A percentile compares a stretch with the other conserved stretches of the same genome.
Evolutionary conservation across 176 grass and related monocot species (phyloP).

Genomic region (Musa itinerans): DNA sequence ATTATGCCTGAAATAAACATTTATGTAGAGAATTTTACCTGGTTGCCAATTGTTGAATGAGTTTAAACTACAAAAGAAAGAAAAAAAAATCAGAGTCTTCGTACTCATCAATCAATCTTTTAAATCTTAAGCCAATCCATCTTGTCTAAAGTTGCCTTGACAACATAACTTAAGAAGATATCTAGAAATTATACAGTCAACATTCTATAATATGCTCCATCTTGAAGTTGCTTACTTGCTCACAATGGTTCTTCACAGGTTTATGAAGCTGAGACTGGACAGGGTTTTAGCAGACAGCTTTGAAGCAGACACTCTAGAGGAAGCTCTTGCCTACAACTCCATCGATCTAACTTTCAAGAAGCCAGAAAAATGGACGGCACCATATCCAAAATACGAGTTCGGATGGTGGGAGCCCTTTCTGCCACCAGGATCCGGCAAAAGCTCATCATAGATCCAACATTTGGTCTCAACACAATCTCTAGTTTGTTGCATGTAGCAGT

Average conservation of each 20-base stretch:
- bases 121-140: too few species aligned
- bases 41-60: too few species aligned
- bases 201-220: too few species aligned
- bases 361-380: slow-evolving; percentile 74
- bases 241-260: slow-evolving; percentile 31
- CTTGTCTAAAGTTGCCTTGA: too few species aligned
- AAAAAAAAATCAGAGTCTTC: too few species aligned
- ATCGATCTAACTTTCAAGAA: slow-evolving; percentile 69
- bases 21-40: too few species aligned
- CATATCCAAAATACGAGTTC: slow-evolving; percentile 83
- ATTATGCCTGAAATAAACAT: too few species aligned
- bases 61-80: too few species aligned
- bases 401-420: slow-evolving; percentile 94
- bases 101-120: too few species aligned
- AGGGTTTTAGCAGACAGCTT: slow-evolving; percentile 69
- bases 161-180: too few species aligned
- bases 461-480: neutral
- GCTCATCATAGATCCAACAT: slow-evolving; percentile 29
- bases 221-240: too few species aligned
- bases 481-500: neutral
- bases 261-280: slow-evolving; percentile 91
- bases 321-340: slow-evolving; percentile 60
- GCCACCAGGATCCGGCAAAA: slow-evolving; percentile 46
- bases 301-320: slow-evolving; percentile 52
- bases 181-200: too few species aligned